These are phyloP conservation scores for Tetrahymena elliotti DNA, from an alignment of 73 alveolate species.

Conservation along the genomic window DNA sequence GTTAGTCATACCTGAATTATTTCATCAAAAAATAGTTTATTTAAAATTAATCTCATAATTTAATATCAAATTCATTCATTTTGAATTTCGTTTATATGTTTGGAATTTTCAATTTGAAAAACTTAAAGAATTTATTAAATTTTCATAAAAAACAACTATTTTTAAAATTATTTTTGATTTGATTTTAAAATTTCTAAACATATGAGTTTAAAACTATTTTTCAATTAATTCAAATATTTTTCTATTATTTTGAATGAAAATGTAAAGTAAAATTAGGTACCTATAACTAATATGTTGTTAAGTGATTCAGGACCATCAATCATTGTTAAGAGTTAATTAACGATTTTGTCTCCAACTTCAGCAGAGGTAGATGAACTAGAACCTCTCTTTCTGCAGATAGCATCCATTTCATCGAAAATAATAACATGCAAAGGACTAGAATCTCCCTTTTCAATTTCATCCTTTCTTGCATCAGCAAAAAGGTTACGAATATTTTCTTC, in stretches of 20 bases:
- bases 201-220: no score
- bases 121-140: no score
- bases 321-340: slow-evolving; percentile 96
- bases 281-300: slow-evolving; percentile 96
- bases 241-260: no score
- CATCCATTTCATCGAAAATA: slow-evolving; percentile 99
- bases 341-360: slow-evolving; percentile 95
- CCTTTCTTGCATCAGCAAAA: slow-evolving; percentile 70
- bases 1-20: slow-evolving; percentile 74
- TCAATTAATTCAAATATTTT: no score
- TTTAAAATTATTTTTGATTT: no score
- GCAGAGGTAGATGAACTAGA: slow-evolving; percentile 92
- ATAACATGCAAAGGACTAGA: slow-evolving; percentile 96
- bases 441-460: slow-evolving; percentile 77
- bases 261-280: neutral
- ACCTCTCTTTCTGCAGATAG: slow-evolving; percentile 99
- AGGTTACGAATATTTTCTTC: slow-evolving; percentile 67
- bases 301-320: slow-evolving; percentile 99
- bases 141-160: no score
- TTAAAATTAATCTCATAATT: no score
- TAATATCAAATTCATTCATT: no score
- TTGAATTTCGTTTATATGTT: no score
- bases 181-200: no score
- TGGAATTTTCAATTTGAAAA: no score
- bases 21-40: no score